A percentile compares a stretch with the other conserved stretches of the same genome.
Evolutionary conservation across 768 basidiomycete species (phyloP).

Genomic region (Lactarius sp.): DNA sequence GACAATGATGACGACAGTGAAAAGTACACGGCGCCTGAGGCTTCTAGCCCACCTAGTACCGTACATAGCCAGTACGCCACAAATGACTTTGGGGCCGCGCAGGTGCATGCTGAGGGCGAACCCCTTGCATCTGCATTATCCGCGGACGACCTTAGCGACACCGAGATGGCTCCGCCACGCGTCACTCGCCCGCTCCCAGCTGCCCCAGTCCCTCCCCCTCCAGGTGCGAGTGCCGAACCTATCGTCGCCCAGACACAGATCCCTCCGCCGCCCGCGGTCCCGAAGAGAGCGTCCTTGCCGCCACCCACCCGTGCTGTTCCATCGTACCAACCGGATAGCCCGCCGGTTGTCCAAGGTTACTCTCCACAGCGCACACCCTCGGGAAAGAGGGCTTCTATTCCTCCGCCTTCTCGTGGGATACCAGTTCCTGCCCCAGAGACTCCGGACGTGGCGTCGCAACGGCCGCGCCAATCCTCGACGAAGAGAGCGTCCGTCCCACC

Average conservation of each 20-base stretch:
- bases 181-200: slow-evolving; percentile 33
- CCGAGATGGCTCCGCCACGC: slow-evolving; percentile 33
- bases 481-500: slow-evolving; percentile 20
- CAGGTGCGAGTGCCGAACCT: slow-evolving; percentile 24
- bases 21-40: background rate
- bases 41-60: slow-evolving; percentile 9
- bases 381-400: slow-evolving; percentile 14
- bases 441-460: slow-evolving; percentile 3
- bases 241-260: background rate
- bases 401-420: slow-evolving; percentile 14
- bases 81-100: background rate
- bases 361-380: slow-evolving; percentile 8
- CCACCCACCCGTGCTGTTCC: slow-evolving; percentile 21
- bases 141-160: slow-evolving; percentile 27
- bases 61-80: slow-evolving; percentile 3
- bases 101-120: background rate
- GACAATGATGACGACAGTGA: slow-evolving; percentile 11
- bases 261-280: slow-evolving; percentile 6
- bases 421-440: slow-evolving; percentile 5
- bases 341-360: background rate
- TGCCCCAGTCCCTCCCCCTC: slow-evolving; percentile 32
- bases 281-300: slow-evolving; percentile 21
- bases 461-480: slow-evolving; percentile 9
- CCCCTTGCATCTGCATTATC: slow-evolving; percentile 15
- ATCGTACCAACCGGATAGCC: background rate